Percentiles rank a stretch among this genome's conserved stretches.
Conservation (phyloP, 306 rosid genomes). For the Citrullus mucosospermus region DNA sequence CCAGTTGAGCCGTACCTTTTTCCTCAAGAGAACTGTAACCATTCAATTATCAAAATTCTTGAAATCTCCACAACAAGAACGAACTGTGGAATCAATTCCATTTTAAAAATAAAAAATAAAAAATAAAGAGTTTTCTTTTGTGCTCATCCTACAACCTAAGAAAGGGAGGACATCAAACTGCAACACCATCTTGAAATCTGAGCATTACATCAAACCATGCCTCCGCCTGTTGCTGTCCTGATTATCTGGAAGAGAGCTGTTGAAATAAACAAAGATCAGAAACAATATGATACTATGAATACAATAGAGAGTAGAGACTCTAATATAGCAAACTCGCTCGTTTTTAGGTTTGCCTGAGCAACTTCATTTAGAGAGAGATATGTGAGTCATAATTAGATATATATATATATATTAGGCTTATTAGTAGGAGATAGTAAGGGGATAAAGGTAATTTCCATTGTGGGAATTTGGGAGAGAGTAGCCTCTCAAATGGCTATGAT, state of each 20-base stretch:
- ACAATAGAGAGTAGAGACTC: not conserved
- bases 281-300: conserved; percentile 1
- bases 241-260: conserved; percentile 95
- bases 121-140: not conserved
- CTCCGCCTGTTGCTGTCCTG: conserved; percentile 91
- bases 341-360: not conserved
- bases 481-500: too few relatives aligned
- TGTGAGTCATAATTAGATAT: too few relatives aligned
- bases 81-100: conserved; percentile 17
- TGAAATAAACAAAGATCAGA: conserved; percentile 6
- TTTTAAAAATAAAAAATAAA: not conserved
- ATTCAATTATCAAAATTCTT: conserved; percentile 5
- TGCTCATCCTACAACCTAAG: not conserved
- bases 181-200: not conserved
- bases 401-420: too few relatives aligned
- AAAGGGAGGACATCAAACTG: not conserved
- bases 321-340: not conserved
- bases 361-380: not conserved
- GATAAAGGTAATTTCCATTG: too few relatives aligned
- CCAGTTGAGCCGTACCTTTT: too few relatives aligned
- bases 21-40: not conserved
- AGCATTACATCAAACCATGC: conserved; percentile 49
- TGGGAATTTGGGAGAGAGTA: too few relatives aligned
- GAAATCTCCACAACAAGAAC: conserved; percentile 30
- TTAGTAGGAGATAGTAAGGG: too few relatives aligned